Evolutionary conservation across 31 red algal genomes (phyloP).

Genomic region (Asparagopsis taxiformis): DNA sequence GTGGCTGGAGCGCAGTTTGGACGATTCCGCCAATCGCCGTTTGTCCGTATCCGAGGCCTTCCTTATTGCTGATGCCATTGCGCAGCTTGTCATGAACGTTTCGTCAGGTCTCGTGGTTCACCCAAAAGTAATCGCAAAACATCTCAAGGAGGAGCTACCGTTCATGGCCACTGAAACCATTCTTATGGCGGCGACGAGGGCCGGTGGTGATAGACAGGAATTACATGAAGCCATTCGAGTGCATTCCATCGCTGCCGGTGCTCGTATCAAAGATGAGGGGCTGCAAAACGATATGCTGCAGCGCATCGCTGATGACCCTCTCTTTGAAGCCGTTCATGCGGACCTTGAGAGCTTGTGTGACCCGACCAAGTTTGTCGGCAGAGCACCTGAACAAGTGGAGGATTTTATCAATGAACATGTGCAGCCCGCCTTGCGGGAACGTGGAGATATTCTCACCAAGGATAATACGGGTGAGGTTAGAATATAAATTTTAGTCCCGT

Average conservation of each 20-base stretch:
- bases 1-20: conserved; percentile 93
- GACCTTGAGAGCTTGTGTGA: conserved; percentile 55
- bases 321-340: conserved; percentile 48
- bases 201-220: conserved; percentile 83
- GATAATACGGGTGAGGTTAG: conserved; percentile 16
- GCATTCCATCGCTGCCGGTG: conserved; percentile 80
- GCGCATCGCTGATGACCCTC: conserved; percentile 40
- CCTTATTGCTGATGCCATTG: conserved; percentile 76
- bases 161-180: conserved; percentile 98
- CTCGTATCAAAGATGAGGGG: conserved; percentile 76
- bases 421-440: conserved; percentile 37
- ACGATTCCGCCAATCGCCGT: conserved; percentile 92
- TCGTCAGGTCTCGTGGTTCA: conserved; percentile 78
- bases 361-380: conserved; percentile 73
- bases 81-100: conserved; percentile 88
- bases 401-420: conserved; percentile 79
- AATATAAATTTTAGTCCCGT: conserved; percentile 3
- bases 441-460: too few relatives aligned
- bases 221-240: conserved; percentile 87
- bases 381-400: conserved; percentile 87
- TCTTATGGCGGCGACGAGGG: conserved; percentile 81
- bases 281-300: conserved; percentile 81
- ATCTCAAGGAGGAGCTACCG: conserved; percentile 82
- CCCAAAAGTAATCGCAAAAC: conserved; percentile 68
- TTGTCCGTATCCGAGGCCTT: conserved; percentile 81